These are phyloP conservation scores for Phyllosticta paracitricarpa DNA, from an alignment of 2,329 filamentous ascomycete species.

Conservation along the genomic window DNA sequence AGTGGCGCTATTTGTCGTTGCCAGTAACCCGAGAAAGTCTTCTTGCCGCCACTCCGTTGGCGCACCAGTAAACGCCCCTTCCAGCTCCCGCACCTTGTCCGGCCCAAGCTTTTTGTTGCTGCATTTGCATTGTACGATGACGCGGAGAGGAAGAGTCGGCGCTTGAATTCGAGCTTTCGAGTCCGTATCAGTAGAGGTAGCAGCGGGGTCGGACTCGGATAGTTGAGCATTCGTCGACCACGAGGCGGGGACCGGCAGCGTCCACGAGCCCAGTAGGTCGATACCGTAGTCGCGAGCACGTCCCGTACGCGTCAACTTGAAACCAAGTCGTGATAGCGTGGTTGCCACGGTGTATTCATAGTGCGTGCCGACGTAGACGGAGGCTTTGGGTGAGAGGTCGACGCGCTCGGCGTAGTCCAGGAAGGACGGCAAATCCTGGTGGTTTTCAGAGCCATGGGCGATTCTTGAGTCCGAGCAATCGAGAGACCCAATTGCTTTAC, in stretches of 20 bases:
- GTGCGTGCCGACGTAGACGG: constrained; percentile 60
- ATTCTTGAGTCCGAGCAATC: neutral
- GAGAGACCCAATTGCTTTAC: neutral
- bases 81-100: constrained; percentile 59
- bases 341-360: constrained; percentile 63
- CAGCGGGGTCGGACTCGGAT: neutral
- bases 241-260: constrained; percentile 30
- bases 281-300: constrained; percentile 60
- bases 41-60: constrained; percentile 61
- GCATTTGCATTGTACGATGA: constrained; percentile 62
- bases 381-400: constrained; percentile 45
- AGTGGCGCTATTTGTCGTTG: constrained; percentile 60
- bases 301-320: constrained; percentile 56
- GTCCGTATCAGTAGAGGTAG: neutral
- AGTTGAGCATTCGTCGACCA: constrained; percentile 10
- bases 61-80: constrained; percentile 66
- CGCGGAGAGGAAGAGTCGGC: constrained; percentile 25
- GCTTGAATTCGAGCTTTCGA: neutral
- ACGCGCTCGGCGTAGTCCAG: constrained; percentile 50
- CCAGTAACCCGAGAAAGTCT: constrained; percentile 59
- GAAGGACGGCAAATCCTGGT: constrained; percentile 57
- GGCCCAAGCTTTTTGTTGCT: constrained; percentile 43
- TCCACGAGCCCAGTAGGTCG: constrained; percentile 65
- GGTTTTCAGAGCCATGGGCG: constrained; percentile 34
- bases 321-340: constrained; percentile 50